phyloP scores from a whole-genome alignment of 2,329 filamentous ascomycete species.

The Cladosporium sp. region DNA sequence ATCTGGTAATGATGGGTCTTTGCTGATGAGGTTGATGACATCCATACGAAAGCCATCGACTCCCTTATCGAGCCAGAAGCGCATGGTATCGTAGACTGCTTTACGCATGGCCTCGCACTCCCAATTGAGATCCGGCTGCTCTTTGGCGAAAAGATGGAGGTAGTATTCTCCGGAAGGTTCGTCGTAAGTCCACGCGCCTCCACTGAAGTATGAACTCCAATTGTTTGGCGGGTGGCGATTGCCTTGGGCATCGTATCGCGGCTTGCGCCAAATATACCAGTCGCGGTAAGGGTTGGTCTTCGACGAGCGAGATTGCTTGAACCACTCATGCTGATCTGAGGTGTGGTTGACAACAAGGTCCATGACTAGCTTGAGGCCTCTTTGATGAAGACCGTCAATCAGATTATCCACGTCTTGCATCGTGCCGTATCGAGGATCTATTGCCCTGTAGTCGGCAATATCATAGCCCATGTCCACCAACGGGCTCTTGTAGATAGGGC shows the following conservation, averaged over 20 bases:
- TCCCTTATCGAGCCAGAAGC: conserved; percentile 71
- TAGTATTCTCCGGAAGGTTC: conserved; percentile 70
- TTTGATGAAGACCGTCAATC: conserved; percentile 54
- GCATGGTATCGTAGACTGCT: conserved; percentile 61
- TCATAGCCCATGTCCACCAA: conserved; percentile 67
- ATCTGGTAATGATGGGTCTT: conserved; percentile 22
- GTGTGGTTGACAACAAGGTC: conserved; percentile 75
- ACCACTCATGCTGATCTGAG: conserved; percentile 65
- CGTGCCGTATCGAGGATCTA: conserved; percentile 62
- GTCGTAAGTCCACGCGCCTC: conserved; percentile 65
- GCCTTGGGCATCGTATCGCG: conserved; percentile 46
- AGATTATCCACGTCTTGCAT: conserved; percentile 60
- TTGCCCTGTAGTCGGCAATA: conserved; percentile 60
- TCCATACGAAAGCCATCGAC: conserved; percentile 46
- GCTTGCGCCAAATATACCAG: conserved; percentile 42
- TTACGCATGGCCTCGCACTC: conserved; percentile 64
- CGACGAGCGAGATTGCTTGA: conserved; percentile 60
- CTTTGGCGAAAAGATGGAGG: conserved; percentile 68
- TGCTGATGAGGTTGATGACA: conserved; percentile 27
- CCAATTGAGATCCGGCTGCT: conserved; percentile 84
- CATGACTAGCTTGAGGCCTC: conserved; percentile 65
- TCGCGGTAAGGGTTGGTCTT: conserved; percentile 61
- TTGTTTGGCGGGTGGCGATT: conserved; percentile 68
- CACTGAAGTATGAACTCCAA: conserved; percentile 60
- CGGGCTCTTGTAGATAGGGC: conserved; percentile 61